phyloP scores from a whole-genome alignment of 345 rosid species.

The Arabidopsis suecica region DNA sequence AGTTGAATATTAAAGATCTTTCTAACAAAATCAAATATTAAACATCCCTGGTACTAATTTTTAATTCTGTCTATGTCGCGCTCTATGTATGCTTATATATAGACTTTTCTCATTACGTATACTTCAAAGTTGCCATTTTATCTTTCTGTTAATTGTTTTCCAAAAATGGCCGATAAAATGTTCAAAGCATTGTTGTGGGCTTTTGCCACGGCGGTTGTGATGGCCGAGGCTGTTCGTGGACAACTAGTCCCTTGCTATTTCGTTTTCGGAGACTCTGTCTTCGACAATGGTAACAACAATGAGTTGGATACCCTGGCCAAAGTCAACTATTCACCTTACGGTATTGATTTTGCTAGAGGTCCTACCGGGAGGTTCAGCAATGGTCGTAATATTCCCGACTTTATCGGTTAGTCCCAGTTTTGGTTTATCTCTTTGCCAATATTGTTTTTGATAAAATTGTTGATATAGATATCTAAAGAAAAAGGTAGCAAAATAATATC shows the following conservation, averaged over 20 bases:
- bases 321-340: slow-evolving; percentile 66
- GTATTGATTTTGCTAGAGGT: slow-evolving; percentile 58
- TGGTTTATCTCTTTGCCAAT: neutral
- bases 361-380: slow-evolving; percentile 69
- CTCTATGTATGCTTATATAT: slow-evolving; percentile 11
- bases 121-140: slow-evolving; percentile 11
- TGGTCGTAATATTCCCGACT: slow-evolving; percentile 60
- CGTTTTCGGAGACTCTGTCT: slow-evolving; percentile 67
- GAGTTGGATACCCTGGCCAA: slow-evolving; percentile 50
- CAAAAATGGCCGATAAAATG: slow-evolving; percentile 14
- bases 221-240: slow-evolving; percentile 23
- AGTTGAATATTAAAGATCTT: neutral
- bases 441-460: neutral
- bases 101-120: slow-evolving; percentile 4
- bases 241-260: slow-evolving; percentile 63
- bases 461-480: neutral
- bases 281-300: slow-evolving; percentile 68
- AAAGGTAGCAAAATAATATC: neutral
- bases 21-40: neutral
- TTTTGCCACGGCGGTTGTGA: slow-evolving; percentile 21
- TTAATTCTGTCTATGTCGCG: neutral
- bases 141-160: neutral
- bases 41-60: neutral
- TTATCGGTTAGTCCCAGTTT: slow-evolving; percentile 49
- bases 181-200: slow-evolving; percentile 25